Evolutionary conservation across 225 moss, liverwort and hornwort species (phyloP).

Genomic region (Anthoceros angustus): DNA sequence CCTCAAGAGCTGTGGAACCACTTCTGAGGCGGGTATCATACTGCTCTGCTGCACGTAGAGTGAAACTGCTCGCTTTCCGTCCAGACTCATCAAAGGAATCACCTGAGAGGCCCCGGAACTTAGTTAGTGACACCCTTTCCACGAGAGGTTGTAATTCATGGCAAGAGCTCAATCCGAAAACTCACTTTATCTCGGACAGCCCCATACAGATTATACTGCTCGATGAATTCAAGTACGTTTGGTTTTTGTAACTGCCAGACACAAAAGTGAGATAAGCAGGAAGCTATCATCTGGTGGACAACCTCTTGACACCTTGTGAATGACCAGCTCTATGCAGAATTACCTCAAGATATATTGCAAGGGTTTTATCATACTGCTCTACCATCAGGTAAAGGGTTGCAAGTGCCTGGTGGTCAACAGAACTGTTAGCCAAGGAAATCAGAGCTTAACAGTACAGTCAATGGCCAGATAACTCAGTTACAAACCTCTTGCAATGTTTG

Average conservation of each 20-base stretch:
- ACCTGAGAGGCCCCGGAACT: slow-evolving; percentile 40
- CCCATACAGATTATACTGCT: slow-evolving; percentile 58
- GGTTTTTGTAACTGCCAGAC: slow-evolving; percentile 60
- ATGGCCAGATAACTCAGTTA: background rate
- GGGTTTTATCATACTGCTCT: slow-evolving; percentile 61
- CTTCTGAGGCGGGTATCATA: slow-evolving; percentile 54
- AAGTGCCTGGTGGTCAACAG: slow-evolving; percentile 35
- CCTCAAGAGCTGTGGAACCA: slow-evolving; percentile 66
- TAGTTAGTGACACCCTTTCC: background rate
- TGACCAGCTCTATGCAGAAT: background rate
- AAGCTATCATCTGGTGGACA: background rate
- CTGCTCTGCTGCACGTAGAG: slow-evolving; percentile 69
- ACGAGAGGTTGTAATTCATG: background rate
- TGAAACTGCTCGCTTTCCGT: slow-evolving; percentile 74
- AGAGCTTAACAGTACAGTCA: background rate
- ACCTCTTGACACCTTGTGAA: background rate
- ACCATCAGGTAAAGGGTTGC: slow-evolving; percentile 69
- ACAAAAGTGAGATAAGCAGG: slow-evolving; percentile 3
- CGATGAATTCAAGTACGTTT: slow-evolving; percentile 72
- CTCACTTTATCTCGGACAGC: slow-evolving; percentile 87
- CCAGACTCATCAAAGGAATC: slow-evolving; percentile 64
- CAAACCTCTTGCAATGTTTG: slow-evolving; percentile 59
- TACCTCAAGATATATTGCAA: slow-evolving; percentile 86
- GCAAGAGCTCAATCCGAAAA: background rate
- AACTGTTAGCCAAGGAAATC: background rate